A percentile compares a stretch with the other conserved stretches of the same genome.
phyloP scores from a whole-genome alignment of 1,284 basidiomycete species.

The Ustilago cynodontis region DNA sequence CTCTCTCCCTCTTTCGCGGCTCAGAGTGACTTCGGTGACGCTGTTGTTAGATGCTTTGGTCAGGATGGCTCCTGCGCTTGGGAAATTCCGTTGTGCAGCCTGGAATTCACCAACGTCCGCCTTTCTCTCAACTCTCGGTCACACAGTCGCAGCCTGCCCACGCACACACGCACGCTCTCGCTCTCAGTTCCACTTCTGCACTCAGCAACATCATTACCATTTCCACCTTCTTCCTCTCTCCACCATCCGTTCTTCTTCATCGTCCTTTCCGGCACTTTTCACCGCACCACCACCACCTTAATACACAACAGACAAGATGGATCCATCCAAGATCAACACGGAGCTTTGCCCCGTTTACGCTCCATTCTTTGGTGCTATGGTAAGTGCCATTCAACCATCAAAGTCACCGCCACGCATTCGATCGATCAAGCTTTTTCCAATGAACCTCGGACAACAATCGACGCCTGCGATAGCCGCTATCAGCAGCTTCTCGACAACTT shows the following conservation, averaged over 20 bases:
- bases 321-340: slow-evolving; percentile 61
- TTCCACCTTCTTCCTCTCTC: slow-evolving; percentile 6
- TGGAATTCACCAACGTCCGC: slow-evolving; percentile 19
- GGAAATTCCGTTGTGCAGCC: slow-evolving; percentile 1
- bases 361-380: slow-evolving; percentile 97
- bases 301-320: slow-evolving; percentile 40
- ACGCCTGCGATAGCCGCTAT: neutral
- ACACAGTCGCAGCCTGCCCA: neutral
- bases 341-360: slow-evolving; percentile 73
- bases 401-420: neutral
- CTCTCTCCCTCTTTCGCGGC: neutral
- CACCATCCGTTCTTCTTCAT: slow-evolving; percentile 21
- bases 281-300: neutral
- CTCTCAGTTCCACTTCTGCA: neutral
- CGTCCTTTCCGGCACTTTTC: slow-evolving; percentile 2
- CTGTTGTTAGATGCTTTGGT: slow-evolving; percentile 7
- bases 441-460: neutral
- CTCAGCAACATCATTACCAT: neutral
- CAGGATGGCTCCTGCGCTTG: slow-evolving; percentile 44
- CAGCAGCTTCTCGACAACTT: neutral
- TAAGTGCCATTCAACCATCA: slow-evolving; percentile 71
- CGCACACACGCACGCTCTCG: slow-evolving; percentile 14
- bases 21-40: no score
- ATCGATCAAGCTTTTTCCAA: neutral
- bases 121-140: neutral